Conservation (phyloP, 495 filamentous ascomycete genomes). For the Penicillium subrubescens region DNA sequence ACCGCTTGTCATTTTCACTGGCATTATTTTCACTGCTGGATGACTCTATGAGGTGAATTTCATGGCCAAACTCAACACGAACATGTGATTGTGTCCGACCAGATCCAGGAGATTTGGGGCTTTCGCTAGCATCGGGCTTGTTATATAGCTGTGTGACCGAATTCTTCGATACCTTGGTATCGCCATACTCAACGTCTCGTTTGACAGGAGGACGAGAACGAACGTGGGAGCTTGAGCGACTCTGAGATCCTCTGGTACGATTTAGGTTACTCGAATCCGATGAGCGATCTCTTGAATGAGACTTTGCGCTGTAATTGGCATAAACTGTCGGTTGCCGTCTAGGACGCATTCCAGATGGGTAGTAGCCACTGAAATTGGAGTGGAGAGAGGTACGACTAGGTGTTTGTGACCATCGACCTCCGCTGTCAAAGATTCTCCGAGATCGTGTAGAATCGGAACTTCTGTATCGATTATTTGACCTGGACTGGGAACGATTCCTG, state of each 20-base stretch:
- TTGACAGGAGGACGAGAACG: background rate
- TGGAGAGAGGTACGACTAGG: background rate
- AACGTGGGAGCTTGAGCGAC: conserved; percentile 7
- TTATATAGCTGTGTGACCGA: background rate
- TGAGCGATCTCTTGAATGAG: background rate
- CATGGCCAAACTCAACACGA: conserved; percentile 1
- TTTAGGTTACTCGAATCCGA: background rate
- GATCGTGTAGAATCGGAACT: background rate
- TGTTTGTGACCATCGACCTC: background rate
- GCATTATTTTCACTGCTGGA: background rate
- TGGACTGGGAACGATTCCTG: background rate
- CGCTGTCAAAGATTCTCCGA: background rate
- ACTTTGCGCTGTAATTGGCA: background rate
- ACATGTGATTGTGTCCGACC: background rate
- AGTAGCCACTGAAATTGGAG: background rate
- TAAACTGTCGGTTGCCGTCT: background rate
- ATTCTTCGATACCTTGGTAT: background rate
- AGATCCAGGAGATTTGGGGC: background rate
- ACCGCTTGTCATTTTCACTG: background rate
- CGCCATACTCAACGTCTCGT: conserved; percentile 7
- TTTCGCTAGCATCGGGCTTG: background rate
- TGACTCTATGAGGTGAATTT: background rate
- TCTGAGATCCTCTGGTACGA: background rate
- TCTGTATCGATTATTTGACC: background rate
- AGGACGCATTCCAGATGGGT: no score